Evolutionary conservation across 495 filamentous ascomycete species (phyloP).

Genomic region (Podospora conica): DNA sequence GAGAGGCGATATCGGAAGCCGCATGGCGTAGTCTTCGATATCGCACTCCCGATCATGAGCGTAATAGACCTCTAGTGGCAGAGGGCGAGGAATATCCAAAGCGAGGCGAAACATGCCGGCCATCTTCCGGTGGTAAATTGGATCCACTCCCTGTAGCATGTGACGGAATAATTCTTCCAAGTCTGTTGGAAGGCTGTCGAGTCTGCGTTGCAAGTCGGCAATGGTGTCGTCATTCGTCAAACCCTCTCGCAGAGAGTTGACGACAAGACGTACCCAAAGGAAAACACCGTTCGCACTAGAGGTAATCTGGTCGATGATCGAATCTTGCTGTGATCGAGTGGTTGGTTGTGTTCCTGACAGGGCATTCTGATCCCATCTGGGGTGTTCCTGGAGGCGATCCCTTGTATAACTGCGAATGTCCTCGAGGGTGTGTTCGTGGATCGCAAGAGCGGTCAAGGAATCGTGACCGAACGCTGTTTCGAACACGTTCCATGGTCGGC

Average conservation of each 20-base stretch:
- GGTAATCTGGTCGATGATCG: neutral
- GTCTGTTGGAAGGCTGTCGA: neutral
- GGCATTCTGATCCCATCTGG: too few species aligned
- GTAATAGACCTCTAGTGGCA: too few species aligned
- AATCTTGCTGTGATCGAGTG: neutral
- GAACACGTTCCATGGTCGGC: neutral
- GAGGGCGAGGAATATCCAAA: too few species aligned
- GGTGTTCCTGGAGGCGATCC: neutral
- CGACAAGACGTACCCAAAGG: constrained; percentile 2
- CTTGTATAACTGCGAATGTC: neutral
- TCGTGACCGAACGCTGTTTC: neutral
- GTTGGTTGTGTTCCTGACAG: too few species aligned
- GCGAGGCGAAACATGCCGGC: too few species aligned
- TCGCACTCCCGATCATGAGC: too few species aligned
- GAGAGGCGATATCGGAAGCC: too few species aligned
- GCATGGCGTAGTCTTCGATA: too few species aligned
- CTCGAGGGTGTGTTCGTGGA: neutral
- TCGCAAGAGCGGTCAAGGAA: neutral
- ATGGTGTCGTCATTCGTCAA: neutral
- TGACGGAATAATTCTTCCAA: neutral
- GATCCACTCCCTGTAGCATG: too few species aligned
- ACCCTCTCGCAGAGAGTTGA: neutral
- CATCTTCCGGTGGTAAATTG: too few species aligned
- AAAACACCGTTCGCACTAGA: neutral
- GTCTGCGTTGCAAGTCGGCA: neutral